A percentile compares a stretch with the other conserved stretches of the same genome.
Conservation (phyloP, 83 land plant genomes). For the Picea abies region DNA sequence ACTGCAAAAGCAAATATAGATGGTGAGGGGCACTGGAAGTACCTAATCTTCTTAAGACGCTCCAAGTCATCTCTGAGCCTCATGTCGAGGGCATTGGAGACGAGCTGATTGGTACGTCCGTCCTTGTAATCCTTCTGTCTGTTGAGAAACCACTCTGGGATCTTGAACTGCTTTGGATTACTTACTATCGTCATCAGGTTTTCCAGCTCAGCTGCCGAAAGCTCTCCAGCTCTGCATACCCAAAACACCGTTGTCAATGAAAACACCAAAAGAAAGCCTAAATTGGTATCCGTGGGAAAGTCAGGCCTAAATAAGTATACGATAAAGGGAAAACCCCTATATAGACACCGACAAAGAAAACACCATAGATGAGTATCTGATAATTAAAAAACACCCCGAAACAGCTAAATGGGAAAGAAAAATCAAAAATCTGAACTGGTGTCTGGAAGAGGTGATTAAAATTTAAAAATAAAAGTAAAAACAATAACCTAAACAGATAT, state of each 20-base stretch:
- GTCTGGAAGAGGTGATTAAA: too few relatives aligned
- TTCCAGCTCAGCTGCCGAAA: constrained; percentile 27
- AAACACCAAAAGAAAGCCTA: too few relatives aligned
- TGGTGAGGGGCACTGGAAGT: neutral
- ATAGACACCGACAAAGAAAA: neutral
- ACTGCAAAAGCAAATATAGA: too few relatives aligned
- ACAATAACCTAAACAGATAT: too few relatives aligned
- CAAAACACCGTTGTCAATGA: neutral
- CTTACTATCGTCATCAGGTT: constrained; percentile 23
- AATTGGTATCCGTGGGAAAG: neutral
- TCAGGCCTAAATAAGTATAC: neutral
- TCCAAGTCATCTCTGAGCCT: constrained; percentile 31
- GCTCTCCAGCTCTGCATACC: constrained; percentile 24
- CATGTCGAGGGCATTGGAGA: constrained; percentile 32
- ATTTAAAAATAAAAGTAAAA: too few relatives aligned
- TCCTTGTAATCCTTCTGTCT: constrained; percentile 34
- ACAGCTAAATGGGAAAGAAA: too few relatives aligned
- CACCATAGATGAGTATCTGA: neutral
- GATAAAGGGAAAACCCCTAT: neutral
- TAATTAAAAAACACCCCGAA: too few relatives aligned
- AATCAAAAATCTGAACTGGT: too few relatives aligned
- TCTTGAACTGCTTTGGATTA: constrained; percentile 27
- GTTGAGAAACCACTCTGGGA: constrained; percentile 34
- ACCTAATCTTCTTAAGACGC: constrained; percentile 32
- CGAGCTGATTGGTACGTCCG: constrained; percentile 29